A percentile compares a stretch with the other conserved stretches of the same genome.
Conservation (phyloP, 108 stramenopile genomes). For the Seminavis robusta region DNA sequence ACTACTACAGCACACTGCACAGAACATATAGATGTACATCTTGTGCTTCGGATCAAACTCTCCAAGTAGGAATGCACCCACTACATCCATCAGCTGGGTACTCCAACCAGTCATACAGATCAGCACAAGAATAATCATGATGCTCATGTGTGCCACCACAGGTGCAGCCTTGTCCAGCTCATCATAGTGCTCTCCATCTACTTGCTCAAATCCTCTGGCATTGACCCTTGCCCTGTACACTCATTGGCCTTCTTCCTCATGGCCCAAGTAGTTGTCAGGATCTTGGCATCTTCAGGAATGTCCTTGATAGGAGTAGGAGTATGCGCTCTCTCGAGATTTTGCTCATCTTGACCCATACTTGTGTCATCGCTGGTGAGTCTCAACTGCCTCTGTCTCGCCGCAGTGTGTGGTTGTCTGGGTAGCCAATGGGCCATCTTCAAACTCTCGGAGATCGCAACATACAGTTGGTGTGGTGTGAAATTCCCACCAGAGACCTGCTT, state of each 20-base stretch:
- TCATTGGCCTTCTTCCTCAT: slow-evolving; percentile 46
- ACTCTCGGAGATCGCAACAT: slow-evolving; percentile 39
- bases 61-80: slow-evolving; percentile 35
- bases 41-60: slow-evolving; percentile 6
- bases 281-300: slow-evolving; percentile 30
- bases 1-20: too few relatives aligned
- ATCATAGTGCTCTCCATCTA: slow-evolving; percentile 26
- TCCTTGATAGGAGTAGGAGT: slow-evolving; percentile 1
- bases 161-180: slow-evolving; percentile 16
- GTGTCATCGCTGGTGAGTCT: too few relatives aligned
- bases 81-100: slow-evolving; percentile 19
- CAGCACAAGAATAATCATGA: slow-evolving; percentile 14
- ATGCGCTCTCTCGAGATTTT: slow-evolving; percentile 13
- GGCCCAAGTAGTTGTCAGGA: slow-evolving; percentile 32
- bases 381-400: slow-evolving; percentile 25
- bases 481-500: slow-evolving; percentile 33
- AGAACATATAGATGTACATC: slow-evolving; percentile 20
- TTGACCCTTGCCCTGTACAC: slow-evolving; percentile 22
- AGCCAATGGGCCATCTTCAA: slow-evolving; percentile 29
- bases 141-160: slow-evolving; percentile 22
- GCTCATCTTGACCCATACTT: slow-evolving; percentile 26
- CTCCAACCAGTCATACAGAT: slow-evolving; percentile 24
- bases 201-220: slow-evolving; percentile 33
- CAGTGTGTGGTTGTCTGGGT: slow-evolving; percentile 19
- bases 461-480: slow-evolving; percentile 21